phyloP scores from a whole-genome alignment of 306 rosid genomes.

The Trifolium subterraneum region DNA sequence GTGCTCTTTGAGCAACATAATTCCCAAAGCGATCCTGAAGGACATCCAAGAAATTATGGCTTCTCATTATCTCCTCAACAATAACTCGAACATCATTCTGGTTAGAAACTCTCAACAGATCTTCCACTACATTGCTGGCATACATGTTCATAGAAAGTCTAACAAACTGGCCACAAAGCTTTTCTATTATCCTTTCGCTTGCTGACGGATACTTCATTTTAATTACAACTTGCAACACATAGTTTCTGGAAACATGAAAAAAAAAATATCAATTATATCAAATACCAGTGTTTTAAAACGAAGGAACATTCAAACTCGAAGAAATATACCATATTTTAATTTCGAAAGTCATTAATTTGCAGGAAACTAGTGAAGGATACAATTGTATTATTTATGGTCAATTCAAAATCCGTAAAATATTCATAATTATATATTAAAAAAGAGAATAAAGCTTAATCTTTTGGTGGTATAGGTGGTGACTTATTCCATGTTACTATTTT shows the following conservation, averaged over 20 bases:
- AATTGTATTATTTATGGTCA: not conserved
- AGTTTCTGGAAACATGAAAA: constrained; percentile 46
- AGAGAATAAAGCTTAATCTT: not conserved
- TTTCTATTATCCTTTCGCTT: not conserved
- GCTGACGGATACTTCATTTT: not conserved
- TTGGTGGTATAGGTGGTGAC: not conserved
- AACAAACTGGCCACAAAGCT: constrained; percentile 31
- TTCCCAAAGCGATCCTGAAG: constrained; percentile 50
- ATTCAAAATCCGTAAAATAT: too few species aligned
- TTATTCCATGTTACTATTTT: not conserved
- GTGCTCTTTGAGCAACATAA: constrained; percentile 56
- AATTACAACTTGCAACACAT: constrained; percentile 50
- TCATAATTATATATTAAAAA: too few species aligned
- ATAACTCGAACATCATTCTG: not conserved
- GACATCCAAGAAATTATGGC: constrained; percentile 33
- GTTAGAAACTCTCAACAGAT: constrained; percentile 9
- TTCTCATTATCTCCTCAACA: constrained; percentile 35
- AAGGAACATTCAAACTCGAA: not conserved
- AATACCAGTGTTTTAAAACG: not conserved
- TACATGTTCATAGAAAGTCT: constrained; percentile 46
- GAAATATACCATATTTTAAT: not conserved
- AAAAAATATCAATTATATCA: not conserved
- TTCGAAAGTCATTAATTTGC: not conserved
- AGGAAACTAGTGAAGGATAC: not conserved
- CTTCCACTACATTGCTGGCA: constrained; percentile 61